These are phyloP conservation scores for Haplosporangium sp. DNA, from an alignment of 371 early-diverging fungal species.

Conservation along the genomic window DNA sequence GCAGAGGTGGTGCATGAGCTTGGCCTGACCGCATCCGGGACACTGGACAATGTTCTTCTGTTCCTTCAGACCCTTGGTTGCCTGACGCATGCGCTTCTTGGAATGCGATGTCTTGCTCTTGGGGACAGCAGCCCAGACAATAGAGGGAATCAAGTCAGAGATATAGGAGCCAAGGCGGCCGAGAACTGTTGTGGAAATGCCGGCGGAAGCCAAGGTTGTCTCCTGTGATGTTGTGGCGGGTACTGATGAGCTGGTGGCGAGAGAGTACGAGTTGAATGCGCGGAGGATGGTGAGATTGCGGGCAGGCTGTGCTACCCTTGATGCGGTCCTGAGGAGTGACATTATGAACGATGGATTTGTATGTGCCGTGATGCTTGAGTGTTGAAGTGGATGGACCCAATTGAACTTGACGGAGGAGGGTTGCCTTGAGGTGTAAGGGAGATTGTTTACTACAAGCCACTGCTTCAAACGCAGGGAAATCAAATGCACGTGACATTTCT, in stretches of 20 bases:
- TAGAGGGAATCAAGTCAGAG: conserved; percentile 55
- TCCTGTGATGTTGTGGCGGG: conserved; percentile 5
- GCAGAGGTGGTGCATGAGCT: conserved; percentile 83
- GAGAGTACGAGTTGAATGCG: conserved; percentile 39
- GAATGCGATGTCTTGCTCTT: conserved; percentile 90
- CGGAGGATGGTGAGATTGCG: conserved; percentile 24
- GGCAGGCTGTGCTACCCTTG: conserved; percentile 36
- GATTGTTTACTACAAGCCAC: conserved; percentile 7
- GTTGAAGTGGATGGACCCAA: too few species aligned
- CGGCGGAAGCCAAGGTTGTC: conserved; percentile 11
- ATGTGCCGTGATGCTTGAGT: neutral
- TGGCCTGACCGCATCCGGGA: conserved; percentile 78
- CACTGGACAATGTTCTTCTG: conserved; percentile 78
- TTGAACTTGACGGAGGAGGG: neutral
- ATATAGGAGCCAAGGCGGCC: conserved; percentile 53
- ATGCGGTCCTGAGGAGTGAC: conserved; percentile 25
- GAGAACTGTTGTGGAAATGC: conserved; percentile 42
- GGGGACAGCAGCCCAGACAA: conserved; percentile 83
- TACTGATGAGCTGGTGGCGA: conserved; percentile 11
- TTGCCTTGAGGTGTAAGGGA: neutral
- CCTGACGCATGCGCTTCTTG: conserved; percentile 87
- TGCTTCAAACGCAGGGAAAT: too few species aligned
- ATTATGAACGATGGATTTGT: conserved; percentile 11
- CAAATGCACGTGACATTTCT: too few species aligned
- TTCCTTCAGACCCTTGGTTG: conserved; percentile 83